These are phyloP conservation scores for Ophiostoma novo-ulmi DNA, from an alignment of 2,329 filamentous ascomycete species.

Conservation along the genomic window DNA sequence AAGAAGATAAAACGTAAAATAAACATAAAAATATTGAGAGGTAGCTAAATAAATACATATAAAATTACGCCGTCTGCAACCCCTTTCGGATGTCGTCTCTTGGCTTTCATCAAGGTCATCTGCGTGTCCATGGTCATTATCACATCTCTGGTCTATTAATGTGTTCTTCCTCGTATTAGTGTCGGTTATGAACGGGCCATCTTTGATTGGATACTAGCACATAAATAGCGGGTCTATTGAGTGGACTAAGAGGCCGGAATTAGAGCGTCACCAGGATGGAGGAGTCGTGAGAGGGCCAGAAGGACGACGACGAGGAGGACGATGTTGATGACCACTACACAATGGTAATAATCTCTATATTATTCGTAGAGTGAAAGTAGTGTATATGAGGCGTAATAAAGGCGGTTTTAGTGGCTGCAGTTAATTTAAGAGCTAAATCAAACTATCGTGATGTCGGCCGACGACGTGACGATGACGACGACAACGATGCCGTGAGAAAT, in stretches of 20 bases:
- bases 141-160: neutral
- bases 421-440: too few species aligned
- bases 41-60: neutral
- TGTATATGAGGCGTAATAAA: neutral
- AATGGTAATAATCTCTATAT: neutral
- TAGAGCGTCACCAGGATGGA: neutral
- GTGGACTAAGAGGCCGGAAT: neutral
- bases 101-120: neutral
- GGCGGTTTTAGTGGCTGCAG: neutral
- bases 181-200: neutral
- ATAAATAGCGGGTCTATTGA: neutral
- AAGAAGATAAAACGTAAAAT: neutral
- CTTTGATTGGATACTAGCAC: neutral
- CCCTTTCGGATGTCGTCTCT: neutral
- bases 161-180: neutral
- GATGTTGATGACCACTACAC: neutral
- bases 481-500: neutral
- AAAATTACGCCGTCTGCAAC: neutral
- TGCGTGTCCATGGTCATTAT: neutral
- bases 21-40: neutral
- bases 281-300: neutral
- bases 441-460: neutral
- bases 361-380: neutral
- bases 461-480: neutral
- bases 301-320: neutral